phyloP scores from a whole-genome alignment of 2,329 filamentous ascomycete genomes.

The Sporothrix globosa region DNA sequence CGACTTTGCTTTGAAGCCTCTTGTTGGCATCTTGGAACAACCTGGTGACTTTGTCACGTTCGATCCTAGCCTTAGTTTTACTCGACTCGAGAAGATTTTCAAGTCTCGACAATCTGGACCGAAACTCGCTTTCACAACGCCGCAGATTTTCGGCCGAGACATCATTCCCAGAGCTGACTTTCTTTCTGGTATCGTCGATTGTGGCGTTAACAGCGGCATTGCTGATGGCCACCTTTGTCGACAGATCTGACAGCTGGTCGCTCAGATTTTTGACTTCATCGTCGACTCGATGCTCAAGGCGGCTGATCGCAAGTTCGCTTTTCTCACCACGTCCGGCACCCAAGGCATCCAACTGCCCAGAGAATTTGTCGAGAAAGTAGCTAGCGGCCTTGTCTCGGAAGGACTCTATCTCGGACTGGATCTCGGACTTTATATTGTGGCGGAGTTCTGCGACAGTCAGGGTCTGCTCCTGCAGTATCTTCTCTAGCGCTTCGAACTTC shows the following conservation, averaged over 20 bases:
- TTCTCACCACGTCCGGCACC: slow-evolving; percentile 27
- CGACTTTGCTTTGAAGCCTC: slow-evolving; percentile 29
- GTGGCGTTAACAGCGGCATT: slow-evolving; percentile 21
- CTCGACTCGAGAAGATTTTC: slow-evolving; percentile 27
- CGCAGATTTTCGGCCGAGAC: slow-evolving; percentile 9
- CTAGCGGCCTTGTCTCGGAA: slow-evolving; percentile 34
- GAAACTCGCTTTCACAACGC: slow-evolving; percentile 28
- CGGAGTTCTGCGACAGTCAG: slow-evolving; percentile 17
- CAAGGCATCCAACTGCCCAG: slow-evolving; percentile 30
- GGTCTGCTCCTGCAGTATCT: slow-evolving; percentile 29
- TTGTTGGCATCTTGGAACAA: slow-evolving; percentile 25
- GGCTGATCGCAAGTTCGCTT: slow-evolving; percentile 29
- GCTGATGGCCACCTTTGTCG: slow-evolving; percentile 32
- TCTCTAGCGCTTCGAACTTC: slow-evolving; percentile 35
- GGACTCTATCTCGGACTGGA: slow-evolving; percentile 29
- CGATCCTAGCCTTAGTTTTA: slow-evolving; percentile 26
- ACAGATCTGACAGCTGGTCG: slow-evolving; percentile 34
- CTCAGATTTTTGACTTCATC: slow-evolving; percentile 33
- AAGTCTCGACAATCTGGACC: slow-evolving; percentile 26
- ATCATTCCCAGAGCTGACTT: background rate
- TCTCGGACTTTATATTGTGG: slow-evolving; percentile 28
- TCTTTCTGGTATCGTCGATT: slow-evolving; percentile 25
- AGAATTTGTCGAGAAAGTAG: slow-evolving; percentile 33
- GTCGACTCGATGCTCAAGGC: slow-evolving; percentile 34
- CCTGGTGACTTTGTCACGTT: slow-evolving; percentile 18